Evolutionary conservation across 768 basidiomycete genomes (phyloP), one percentile per base, ranked within the genome.

Genomic region (Mycena latifolia): DNA sequence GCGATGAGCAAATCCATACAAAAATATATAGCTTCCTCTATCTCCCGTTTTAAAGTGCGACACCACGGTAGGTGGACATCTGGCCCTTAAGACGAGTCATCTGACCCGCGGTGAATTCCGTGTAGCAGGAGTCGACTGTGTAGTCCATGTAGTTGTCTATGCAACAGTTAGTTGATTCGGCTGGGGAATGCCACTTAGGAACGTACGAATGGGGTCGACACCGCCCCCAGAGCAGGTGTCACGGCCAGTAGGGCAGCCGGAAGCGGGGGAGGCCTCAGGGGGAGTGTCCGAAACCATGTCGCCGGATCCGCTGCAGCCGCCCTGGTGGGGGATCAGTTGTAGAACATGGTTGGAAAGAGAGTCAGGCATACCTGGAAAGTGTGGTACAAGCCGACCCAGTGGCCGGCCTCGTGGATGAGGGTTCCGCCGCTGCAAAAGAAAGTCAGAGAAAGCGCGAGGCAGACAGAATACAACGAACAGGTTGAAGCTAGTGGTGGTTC

Each of bases 371-470:
- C 31, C 31, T 39, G 56, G 73, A 83, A 84, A 5, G 80, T 80
- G 69, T 83, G 84, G 73, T 82, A 84, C 5, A 84, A 73, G 14
- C 83, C 83, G 58, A 80, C 72, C 83, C 83, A 85, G 72, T 85
- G 83, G 2, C 84, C 52, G 8, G 48, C 48, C 27, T 50, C 48
- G 28, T 50, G 48, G 9, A 10, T 27, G 27, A 50, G 48, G 5
- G 48, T 50, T 2, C 81, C 20, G 31, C 61, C 61, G 14, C 59
- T 61, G 51, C 25, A 46, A 11, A 33, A 33, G 11, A 11, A 11
- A 33, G 31, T 33, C 11, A 33, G 31, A 33, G 11, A 33, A 11
- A 11, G 5, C 5, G 5, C 31, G 31, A 33, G 31, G 5, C 6
- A 11, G 31, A 5, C 31, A 33, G 31, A 33, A 11, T 33, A 33